Percentiles rank a stretch among this genome's conserved stretches.
Evolutionary conservation across 2,329 filamentous ascomycete species (phyloP).

Genomic region (Fusarium proliferatum): DNA sequence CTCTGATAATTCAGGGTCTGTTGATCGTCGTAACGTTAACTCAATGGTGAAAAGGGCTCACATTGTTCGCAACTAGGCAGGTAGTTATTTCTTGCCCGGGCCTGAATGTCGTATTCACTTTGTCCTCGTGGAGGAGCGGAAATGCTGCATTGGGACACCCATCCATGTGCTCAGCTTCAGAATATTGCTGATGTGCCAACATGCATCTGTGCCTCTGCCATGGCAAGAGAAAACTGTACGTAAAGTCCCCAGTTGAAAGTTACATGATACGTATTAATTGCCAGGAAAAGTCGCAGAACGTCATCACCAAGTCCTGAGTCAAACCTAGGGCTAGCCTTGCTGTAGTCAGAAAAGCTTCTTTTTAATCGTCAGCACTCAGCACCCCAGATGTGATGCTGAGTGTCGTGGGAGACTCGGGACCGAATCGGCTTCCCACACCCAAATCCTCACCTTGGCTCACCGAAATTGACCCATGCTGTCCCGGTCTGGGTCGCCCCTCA

Average conservation of each 20-base stretch:
- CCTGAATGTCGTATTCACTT: neutral
- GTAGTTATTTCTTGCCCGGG: neutral
- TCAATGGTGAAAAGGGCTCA: neutral
- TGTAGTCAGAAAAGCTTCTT: neutral
- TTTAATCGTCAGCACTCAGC: neutral
- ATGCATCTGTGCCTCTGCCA: neutral
- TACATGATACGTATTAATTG: neutral
- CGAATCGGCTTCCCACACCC: neutral
- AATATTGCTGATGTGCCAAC: neutral
- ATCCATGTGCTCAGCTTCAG: neutral
- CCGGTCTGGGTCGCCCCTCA: neutral
- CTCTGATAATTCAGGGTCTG: neutral
- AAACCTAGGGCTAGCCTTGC: neutral
- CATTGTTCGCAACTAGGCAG: neutral
- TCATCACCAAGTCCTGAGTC: neutral
- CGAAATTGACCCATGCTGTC: neutral
- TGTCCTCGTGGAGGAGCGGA: neutral
- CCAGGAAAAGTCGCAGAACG: neutral
- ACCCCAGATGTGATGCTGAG: neutral
- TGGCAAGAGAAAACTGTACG: neutral
- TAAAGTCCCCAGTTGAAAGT: neutral
- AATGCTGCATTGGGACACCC: neutral
- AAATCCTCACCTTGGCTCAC: neutral
- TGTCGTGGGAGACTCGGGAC: neutral
- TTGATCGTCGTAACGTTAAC: neutral